Evolutionary conservation across 805 yeast species (phyloP).

Genomic region (Suhomyces pyralidae): DNA sequence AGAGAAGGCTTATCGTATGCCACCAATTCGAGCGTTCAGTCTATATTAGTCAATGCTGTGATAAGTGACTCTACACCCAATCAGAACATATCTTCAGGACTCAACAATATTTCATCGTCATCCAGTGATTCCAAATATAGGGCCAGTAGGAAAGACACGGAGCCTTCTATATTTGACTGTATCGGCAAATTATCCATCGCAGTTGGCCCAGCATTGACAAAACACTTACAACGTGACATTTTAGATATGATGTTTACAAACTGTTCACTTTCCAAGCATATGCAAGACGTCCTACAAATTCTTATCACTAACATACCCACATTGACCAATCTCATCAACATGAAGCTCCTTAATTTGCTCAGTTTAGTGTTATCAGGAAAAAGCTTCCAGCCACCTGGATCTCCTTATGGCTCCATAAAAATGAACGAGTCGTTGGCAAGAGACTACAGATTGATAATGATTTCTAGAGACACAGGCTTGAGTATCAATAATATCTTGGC

Average conservation of each 20-base stretch:
- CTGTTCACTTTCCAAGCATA: conserved; percentile 79
- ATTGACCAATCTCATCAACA: conserved; percentile 67
- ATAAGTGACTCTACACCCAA: conserved; percentile 19
- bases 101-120: conserved; percentile 24
- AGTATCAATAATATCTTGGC: conserved; percentile 33
- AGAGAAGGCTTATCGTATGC: conserved; percentile 65
- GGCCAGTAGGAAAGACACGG: conserved; percentile 63
- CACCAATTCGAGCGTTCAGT: conserved; percentile 35
- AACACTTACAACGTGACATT: conserved; percentile 78
- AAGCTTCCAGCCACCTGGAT: conserved; percentile 78
- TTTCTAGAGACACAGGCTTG: conserved; percentile 62
- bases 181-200: conserved; percentile 82
- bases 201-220: conserved; percentile 90
- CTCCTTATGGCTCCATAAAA: conserved; percentile 63
- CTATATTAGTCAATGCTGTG: conserved; percentile 40
- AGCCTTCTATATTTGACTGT: conserved; percentile 85
- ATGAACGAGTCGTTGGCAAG: conserved; percentile 67
- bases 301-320: conserved; percentile 77
- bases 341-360: conserved; percentile 64
- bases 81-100: conserved; percentile 14
- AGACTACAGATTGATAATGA: conserved; percentile 72
- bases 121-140: conserved; percentile 50
- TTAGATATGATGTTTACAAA: conserved; percentile 69
- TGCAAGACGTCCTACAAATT: conserved; percentile 70
- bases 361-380: conserved; percentile 79